Evolutionary conservation across 768 basidiomycete species (phyloP), one percentile per base, ranked within the genome.

Genomic region (Phlebiopsis gigantea): DNA sequence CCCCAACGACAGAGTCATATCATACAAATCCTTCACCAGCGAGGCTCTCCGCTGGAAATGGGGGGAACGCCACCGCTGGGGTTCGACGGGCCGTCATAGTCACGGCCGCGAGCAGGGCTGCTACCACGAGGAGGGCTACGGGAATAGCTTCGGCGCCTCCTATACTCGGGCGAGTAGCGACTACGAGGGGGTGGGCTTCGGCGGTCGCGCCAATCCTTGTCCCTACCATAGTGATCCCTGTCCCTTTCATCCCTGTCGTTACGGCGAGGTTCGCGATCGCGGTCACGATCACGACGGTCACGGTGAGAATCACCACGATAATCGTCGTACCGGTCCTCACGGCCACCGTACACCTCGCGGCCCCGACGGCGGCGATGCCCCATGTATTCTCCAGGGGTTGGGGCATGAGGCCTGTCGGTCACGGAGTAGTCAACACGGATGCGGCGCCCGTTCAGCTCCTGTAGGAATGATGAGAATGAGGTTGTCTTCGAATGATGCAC

Each of bases 341-440:
- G 65, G 55, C 69, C 64, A 17, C 34, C 65, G 60, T 71, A 69
- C 55, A 75, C 65, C 51, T 78, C 77, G 19, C 75, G 71, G 50
- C 74, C 65, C 41, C 72, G 76, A 29, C 78, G 74, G 53, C 89
- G 87, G 48, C 90, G 83, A 62, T 91, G 88, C 12, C 96, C 93
- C 91, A 96, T 96, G 71, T 98, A 99, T 74, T 97, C 92, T 59
- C 96, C 96, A 4, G 96, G 96, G 9, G 96, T 99, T 8, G 97
- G 93, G 14, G 90, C 87, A 72, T 99, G 96, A 24, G 96, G 92
- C 46, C 91, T 84, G 60, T 89, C 85, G 9, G 96, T 99, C 48
- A 96, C 90, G 0, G 93, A 97, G 69, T 90, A 99, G 68, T 98
- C 96, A 31, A 99, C 97, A 56, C 96, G 91, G 64, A 99, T 95